Conservation (phyloP, 345 rosid species). For the Ceriops zippeliana region DNA sequence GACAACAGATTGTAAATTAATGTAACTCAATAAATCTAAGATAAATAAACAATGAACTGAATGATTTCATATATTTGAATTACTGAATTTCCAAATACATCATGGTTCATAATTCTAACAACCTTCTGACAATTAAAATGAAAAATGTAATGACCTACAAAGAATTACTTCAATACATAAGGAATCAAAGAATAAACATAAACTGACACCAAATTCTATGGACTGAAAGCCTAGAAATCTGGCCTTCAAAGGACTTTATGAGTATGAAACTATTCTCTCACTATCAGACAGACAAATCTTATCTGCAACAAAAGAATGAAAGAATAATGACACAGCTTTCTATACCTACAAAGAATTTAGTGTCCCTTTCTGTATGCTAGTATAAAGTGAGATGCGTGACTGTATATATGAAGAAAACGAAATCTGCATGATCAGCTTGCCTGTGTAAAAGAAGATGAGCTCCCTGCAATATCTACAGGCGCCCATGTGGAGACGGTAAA, state of each 20-base stretch:
- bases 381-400: slow-evolving; percentile 17
- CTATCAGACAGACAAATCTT: slow-evolving; percentile 23
- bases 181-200: slow-evolving; percentile 41
- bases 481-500: slow-evolving; percentile 87
- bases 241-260: slow-evolving; percentile 22
- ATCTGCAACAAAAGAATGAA: slow-evolving; percentile 62
- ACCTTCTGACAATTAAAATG: slow-evolving; percentile 3
- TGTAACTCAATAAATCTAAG: no score
- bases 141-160: slow-evolving; percentile 12
- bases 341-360: slow-evolving; percentile 55
- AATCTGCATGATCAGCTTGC: slow-evolving; percentile 39
- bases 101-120: slow-evolving; percentile 10
- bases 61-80: slow-evolving; percentile 8
- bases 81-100: slow-evolving; percentile 16
- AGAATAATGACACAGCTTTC: slow-evolving; percentile 41
- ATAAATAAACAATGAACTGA: neutral
- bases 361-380: slow-evolving; percentile 32
- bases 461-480: slow-evolving; percentile 52
- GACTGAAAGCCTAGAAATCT: slow-evolving; percentile 22
- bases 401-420: slow-evolving; percentile 28
- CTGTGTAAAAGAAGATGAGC: slow-evolving; percentile 62
- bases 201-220: slow-evolving; percentile 22
- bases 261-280: slow-evolving; percentile 22
- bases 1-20: no score
- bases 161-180: slow-evolving; percentile 37